Percentiles rank a stretch among this genome's conserved stretches.
Evolutionary conservation across 306 rosid species (phyloP).

Genomic region (Cicer cuneatum): DNA sequence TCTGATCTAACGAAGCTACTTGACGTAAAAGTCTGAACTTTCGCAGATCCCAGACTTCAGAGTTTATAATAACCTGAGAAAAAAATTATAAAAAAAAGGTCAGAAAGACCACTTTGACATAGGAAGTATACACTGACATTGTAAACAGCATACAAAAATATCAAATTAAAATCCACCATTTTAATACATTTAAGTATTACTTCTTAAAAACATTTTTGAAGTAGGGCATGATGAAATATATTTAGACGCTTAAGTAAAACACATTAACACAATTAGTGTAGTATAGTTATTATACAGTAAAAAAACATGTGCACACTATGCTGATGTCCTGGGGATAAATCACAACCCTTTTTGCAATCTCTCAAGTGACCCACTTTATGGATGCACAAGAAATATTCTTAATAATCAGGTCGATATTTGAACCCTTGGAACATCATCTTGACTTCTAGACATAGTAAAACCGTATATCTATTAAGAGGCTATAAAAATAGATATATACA

Average conservation of each 20-base stretch:
- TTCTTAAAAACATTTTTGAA: background rate
- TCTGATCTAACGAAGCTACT: conserved; percentile 95
- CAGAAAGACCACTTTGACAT: conserved; percentile 20
- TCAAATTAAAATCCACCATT: background rate
- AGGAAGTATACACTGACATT: background rate
- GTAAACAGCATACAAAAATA: background rate
- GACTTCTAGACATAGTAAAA: conserved; percentile 4
- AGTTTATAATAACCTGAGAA: conserved; percentile 88
- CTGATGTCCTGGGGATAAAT: background rate
- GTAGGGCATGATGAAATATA: background rate
- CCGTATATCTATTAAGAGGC: background rate
- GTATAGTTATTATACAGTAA: background rate
- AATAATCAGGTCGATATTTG: background rate
- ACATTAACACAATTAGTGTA: background rate
- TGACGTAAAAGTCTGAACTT: conserved; percentile 86
- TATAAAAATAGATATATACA: background rate
- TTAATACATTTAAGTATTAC: background rate
- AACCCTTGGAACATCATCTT: background rate
- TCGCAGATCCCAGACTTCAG: conserved; percentile 99
- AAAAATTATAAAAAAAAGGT: conserved; percentile 11
- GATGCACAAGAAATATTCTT: background rate
- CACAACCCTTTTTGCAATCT: conserved; percentile 7
- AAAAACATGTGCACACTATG: background rate
- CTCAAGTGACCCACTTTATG: background rate
- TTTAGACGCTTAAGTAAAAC: background rate